Percentiles rank a stretch among this genome's conserved stretches.
Conservation (phyloP, 2,329 filamentous ascomycete species). For the Lithohypha guttulata region DNA sequence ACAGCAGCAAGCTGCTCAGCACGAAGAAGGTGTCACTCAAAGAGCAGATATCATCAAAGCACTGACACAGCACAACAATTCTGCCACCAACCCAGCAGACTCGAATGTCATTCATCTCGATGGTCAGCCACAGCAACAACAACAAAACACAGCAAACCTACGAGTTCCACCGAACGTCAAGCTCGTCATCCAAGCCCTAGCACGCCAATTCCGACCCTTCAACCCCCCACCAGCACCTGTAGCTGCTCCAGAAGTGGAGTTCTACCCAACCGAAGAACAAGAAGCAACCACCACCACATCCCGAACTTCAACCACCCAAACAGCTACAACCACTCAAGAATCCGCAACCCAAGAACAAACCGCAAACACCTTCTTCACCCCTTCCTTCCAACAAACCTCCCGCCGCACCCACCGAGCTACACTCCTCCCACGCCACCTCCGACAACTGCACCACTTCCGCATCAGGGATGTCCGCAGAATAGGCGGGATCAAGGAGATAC, state of each 20-base stretch:
- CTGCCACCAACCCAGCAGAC: constrained; percentile 23
- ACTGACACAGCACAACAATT: constrained; percentile 31
- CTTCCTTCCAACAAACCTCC: constrained; percentile 33
- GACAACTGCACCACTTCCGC: constrained; percentile 8
- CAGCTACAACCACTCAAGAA: constrained; percentile 15
- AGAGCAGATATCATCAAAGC: constrained; percentile 31
- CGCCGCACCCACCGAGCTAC: constrained; percentile 45
- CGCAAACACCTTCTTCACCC: constrained; percentile 26
- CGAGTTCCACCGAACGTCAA: constrained; percentile 41
- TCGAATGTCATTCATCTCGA: constrained; percentile 30
- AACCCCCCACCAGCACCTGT: constrained; percentile 70
- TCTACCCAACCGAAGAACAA: constrained; percentile 26
- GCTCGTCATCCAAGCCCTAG: constrained; percentile 57
- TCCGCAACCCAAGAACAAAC: constrained; percentile 22
- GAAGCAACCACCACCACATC: constrained; percentile 22
- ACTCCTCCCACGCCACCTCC: constrained; percentile 34
- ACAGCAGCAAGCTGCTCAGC: constrained; percentile 41
- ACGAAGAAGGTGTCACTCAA: constrained; percentile 46
- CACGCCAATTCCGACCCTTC: constrained; percentile 67
- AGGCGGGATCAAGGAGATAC: constrained; percentile 41
- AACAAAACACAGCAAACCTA: constrained; percentile 5
- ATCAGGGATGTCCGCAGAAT: background rate
- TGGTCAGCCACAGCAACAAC: constrained; percentile 37
- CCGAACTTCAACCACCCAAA: constrained; percentile 24
- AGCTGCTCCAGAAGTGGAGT: constrained; percentile 40